These are phyloP conservation scores for Articulospora tetracladia DNA, from an alignment of 495 filamentous ascomycete species.

Conservation along the genomic window DNA sequence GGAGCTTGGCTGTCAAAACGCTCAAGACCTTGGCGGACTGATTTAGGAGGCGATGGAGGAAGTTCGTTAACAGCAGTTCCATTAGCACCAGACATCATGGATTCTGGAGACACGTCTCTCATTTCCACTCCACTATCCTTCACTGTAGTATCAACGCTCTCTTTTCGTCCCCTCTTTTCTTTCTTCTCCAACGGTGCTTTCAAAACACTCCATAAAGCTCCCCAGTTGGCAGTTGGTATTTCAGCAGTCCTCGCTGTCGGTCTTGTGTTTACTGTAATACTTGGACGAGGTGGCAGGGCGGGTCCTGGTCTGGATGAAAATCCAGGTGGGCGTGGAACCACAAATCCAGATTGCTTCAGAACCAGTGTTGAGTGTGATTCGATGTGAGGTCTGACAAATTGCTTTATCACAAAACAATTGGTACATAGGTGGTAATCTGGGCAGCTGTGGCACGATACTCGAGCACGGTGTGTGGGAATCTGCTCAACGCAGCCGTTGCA, in stretches of 20 bases:
- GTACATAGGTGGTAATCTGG: slow-evolving; percentile 10
- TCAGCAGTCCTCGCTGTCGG: neutral
- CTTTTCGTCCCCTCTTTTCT: neutral
- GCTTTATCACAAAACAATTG: slow-evolving; percentile 15
- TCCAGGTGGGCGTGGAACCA: slow-evolving; percentile 4
- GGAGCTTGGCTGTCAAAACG: slow-evolving; percentile 4
- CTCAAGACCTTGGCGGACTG: slow-evolving; percentile 1
- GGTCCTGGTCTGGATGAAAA: slow-evolving; percentile 1
- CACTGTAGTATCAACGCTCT: neutral
- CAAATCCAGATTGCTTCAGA: slow-evolving; percentile 4
- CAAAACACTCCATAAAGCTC: slow-evolving; percentile 10
- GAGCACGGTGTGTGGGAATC: slow-evolving; percentile 5
- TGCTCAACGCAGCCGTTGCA: slow-evolving; percentile 7
- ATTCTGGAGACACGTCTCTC: neutral
- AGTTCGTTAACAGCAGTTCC: neutral
- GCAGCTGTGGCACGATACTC: slow-evolving; percentile 8
- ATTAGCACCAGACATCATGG: neutral
- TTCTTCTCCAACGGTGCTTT: slow-evolving; percentile 14
- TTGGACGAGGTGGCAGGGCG: slow-evolving; percentile 6
- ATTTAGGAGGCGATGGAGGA: slow-evolving; percentile 8
- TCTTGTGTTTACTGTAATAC: neutral
- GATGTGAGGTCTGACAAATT: neutral
- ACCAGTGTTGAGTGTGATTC: slow-evolving; percentile 9
- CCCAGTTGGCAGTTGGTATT: slow-evolving; percentile 15
- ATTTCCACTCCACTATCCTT: neutral